These are phyloP conservation scores for Botrytis galanthina DNA, from an alignment of 2,329 filamentous ascomycete species.

Conservation along the genomic window DNA sequence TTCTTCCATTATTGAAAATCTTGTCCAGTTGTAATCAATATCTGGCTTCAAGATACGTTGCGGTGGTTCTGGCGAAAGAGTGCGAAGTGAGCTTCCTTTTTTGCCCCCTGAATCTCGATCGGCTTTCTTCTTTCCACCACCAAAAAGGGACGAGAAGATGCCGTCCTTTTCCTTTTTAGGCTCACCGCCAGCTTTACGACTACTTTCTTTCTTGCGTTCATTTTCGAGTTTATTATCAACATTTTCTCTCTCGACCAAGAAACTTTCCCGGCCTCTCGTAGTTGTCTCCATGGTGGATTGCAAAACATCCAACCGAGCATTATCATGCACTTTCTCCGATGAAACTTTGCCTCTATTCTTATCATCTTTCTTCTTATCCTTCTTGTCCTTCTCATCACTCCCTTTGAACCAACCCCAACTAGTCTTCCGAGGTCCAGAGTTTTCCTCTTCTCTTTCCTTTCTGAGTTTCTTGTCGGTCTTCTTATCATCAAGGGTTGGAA, in stretches of 20 bases:
- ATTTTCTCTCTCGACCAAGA: slow-evolving; percentile 77
- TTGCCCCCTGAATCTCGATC: slow-evolving; percentile 72
- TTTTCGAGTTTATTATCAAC: slow-evolving; percentile 71
- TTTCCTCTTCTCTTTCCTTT: slow-evolving; percentile 57
- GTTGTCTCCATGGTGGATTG: slow-evolving; percentile 80
- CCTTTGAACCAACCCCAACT: slow-evolving; percentile 83
- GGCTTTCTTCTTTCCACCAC: slow-evolving; percentile 81
- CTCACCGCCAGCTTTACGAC: slow-evolving; percentile 66
- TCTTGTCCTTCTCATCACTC: slow-evolving; percentile 71
- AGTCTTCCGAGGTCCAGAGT: slow-evolving; percentile 66
- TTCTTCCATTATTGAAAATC: slow-evolving; percentile 93
- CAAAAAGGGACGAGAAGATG: slow-evolving; percentile 91
- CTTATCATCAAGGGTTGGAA: slow-evolving; percentile 76
- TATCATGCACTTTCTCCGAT: slow-evolving; percentile 66
- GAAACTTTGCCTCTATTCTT: slow-evolving; percentile 60
- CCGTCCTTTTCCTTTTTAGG: slow-evolving; percentile 90
- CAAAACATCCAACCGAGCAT: slow-evolving; percentile 77
- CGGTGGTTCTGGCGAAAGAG: slow-evolving; percentile 77
- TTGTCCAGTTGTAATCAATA: slow-evolving; percentile 92
- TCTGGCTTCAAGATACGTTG: slow-evolving; percentile 75
- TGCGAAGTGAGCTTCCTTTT: slow-evolving; percentile 68
- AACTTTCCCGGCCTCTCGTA: slow-evolving; percentile 71
- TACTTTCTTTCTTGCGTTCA: slow-evolving; percentile 78
- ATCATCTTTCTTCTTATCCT: slow-evolving; percentile 61
- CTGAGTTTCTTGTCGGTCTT: slow-evolving; percentile 73